Conservation (phyloP, 2,329 filamentous ascomycete genomes). For the Alternaria gaisen region DNA sequence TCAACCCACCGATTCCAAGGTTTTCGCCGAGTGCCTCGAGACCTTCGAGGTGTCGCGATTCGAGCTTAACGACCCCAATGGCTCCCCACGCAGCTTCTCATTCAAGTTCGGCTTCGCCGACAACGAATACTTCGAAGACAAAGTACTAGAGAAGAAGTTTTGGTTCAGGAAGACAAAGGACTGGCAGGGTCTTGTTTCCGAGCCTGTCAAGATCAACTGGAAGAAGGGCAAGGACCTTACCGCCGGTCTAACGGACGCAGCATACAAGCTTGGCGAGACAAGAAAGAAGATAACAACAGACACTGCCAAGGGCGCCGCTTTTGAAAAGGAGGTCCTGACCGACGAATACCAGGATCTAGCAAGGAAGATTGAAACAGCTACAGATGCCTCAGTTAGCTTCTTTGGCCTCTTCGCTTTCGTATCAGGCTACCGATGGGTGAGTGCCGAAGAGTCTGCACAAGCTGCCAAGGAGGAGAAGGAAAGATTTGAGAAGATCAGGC, state of each 20-base stretch:
- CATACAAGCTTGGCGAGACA: conserved; percentile 73
- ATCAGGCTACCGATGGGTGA: conserved; percentile 70
- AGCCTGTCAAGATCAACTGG: conserved; percentile 87
- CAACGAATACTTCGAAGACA: conserved; percentile 85
- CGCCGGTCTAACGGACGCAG: conserved; percentile 77
- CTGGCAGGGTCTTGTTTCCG: conserved; percentile 81
- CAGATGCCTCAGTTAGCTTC: conserved; percentile 76
- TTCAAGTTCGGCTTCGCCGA: conserved; percentile 76
- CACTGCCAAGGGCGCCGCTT: conserved; percentile 47
- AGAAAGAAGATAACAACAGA: conserved; percentile 52
- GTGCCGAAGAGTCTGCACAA: conserved; percentile 73
- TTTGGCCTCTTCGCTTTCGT: conserved; percentile 88
- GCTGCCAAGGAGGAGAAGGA: conserved; percentile 69
- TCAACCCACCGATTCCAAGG: conserved; percentile 77
- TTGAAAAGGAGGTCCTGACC: conserved; percentile 64
- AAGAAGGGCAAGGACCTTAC: conserved; percentile 81
- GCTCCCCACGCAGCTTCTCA: conserved; percentile 81
- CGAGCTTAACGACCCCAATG: conserved; percentile 72
- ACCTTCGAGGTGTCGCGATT: conserved; percentile 79
- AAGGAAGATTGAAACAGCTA: conserved; percentile 64
- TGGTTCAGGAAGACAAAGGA: conserved; percentile 77
- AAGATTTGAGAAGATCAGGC: conserved; percentile 59
- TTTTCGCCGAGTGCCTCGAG: conserved; percentile 74
- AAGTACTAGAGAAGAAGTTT: conserved; percentile 87
- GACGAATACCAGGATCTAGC: conserved; percentile 65